These are phyloP conservation scores for Leccinum ponderosum DNA, from an alignment of 1,284 basidiomycete genomes.

Conservation along the genomic window DNA sequence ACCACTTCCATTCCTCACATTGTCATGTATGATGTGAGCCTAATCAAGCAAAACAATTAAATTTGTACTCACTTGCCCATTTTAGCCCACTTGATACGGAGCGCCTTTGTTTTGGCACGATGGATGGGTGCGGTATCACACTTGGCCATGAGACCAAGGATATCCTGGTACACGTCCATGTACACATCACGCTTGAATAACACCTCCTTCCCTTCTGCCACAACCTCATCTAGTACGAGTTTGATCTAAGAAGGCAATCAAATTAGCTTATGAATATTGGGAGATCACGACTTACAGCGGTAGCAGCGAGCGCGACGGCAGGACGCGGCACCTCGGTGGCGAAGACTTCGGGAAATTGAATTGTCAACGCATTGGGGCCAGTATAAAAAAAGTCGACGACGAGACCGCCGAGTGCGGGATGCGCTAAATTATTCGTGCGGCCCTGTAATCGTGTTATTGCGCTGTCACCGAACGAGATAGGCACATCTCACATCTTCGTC, in stretches of 20 bases:
- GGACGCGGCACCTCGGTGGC: not conserved
- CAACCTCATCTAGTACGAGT: not conserved
- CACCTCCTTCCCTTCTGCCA: not conserved
- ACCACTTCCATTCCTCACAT: not conserved
- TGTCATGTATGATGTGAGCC: not conserved
- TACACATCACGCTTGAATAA: not conserved
- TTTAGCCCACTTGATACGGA: not conserved
- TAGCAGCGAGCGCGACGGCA: not conserved
- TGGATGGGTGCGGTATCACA: not conserved
- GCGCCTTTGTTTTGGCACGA: not conserved
- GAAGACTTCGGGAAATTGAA: not conserved
- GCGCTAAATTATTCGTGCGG: not conserved
- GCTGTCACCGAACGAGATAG: not conserved
- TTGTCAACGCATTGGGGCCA: not conserved
- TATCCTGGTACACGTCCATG: not conserved
- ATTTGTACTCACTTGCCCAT: not conserved
- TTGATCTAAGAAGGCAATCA: not conserved
- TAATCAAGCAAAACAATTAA: not conserved
- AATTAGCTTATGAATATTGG: not conserved
- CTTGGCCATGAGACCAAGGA: not conserved
- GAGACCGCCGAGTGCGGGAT: not conserved
- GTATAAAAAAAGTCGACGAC: not conserved
- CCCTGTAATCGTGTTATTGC: not conserved
- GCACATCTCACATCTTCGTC: not conserved
- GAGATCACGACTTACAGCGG: not conserved